Percentiles rank a stretch among this genome's conserved stretches.
Conservation (phyloP, 805 yeast species). For the Yamadazyma laniorum region DNA sequence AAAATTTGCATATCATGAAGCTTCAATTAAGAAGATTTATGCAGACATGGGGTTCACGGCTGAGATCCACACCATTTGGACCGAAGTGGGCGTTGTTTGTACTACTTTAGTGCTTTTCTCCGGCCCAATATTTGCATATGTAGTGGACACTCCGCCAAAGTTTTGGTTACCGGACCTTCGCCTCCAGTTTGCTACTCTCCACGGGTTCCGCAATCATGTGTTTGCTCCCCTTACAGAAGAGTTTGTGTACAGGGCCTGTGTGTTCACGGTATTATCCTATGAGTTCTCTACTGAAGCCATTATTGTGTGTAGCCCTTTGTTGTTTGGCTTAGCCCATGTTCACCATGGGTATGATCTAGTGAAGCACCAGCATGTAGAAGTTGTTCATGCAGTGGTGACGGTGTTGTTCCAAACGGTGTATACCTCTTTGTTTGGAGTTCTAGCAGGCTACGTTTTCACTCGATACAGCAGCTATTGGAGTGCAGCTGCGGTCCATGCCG, state of each 20-base stretch:
- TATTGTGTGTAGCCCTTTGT: constrained; percentile 51
- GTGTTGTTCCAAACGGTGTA: constrained; percentile 53
- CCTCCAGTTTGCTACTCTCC: constrained; percentile 24
- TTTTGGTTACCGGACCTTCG: constrained; percentile 4
- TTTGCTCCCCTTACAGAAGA: constrained; percentile 83
- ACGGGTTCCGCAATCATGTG: constrained; percentile 54
- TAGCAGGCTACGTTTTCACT: constrained; percentile 58
- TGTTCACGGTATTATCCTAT: constrained; percentile 23
- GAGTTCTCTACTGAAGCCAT: constrained; percentile 10
- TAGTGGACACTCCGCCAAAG: constrained; percentile 9
- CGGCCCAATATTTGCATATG: constrained; percentile 47
- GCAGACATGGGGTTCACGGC: neutral
- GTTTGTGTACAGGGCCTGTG: constrained; percentile 58
- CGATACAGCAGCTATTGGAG: constrained; percentile 51
- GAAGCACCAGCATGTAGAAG: constrained; percentile 1
- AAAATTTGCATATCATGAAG: neutral
- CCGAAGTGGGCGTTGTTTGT: neutral
- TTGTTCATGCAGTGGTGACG: constrained; percentile 1
- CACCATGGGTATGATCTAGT: constrained; percentile 65
- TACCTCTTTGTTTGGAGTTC: constrained; percentile 69
- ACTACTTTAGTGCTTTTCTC: constrained; percentile 37
- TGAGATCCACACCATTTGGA: neutral
- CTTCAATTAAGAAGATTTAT: neutral
- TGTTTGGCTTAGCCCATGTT: constrained; percentile 76
- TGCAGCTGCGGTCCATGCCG: constrained; percentile 55